These are phyloP conservation scores for Xylaria castorea DNA, from an alignment of 495 filamentous ascomycete genomes.

Conservation along the genomic window DNA sequence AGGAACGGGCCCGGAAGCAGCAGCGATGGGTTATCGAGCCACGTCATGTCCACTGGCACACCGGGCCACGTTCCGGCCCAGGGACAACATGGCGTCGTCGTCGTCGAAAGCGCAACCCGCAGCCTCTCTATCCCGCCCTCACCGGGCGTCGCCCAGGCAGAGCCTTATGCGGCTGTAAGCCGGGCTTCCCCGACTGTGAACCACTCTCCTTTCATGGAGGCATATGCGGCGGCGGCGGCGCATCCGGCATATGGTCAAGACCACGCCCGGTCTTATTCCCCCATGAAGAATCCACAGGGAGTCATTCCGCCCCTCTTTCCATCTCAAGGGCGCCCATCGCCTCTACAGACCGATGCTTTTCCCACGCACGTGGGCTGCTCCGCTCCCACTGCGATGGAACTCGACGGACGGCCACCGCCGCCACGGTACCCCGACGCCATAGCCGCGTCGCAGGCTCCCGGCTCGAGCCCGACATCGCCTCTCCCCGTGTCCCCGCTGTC, in stretches of 20 bases:
- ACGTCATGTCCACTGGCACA: neutral
- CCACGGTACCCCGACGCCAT: slow-evolving; percentile 19
- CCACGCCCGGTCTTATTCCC: neutral
- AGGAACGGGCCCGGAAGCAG: neutral
- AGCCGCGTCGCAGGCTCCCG: neutral
- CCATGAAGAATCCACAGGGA: neutral
- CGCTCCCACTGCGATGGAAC: neutral
- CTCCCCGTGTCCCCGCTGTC: slow-evolving; percentile 23
- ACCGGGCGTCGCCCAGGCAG: neutral
- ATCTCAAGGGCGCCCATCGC: neutral
- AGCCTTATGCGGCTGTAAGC: neutral
- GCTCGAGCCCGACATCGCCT: slow-evolving; percentile 19
- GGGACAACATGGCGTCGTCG: neutral
- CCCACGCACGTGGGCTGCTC: neutral
- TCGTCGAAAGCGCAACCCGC: neutral
- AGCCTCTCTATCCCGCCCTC: neutral
- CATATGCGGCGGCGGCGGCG: neutral
- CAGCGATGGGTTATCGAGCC: neutral
- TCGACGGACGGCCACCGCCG: slow-evolving; percentile 14
- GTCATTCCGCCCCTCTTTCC: neutral
- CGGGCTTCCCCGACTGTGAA: neutral
- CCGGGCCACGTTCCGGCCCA: neutral
- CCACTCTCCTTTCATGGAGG: neutral
- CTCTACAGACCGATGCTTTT: neutral
- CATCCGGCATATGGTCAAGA: neutral